phyloP scores from a whole-genome alignment of 805 yeast genomes.

The Clavispora vitiphila region DNA sequence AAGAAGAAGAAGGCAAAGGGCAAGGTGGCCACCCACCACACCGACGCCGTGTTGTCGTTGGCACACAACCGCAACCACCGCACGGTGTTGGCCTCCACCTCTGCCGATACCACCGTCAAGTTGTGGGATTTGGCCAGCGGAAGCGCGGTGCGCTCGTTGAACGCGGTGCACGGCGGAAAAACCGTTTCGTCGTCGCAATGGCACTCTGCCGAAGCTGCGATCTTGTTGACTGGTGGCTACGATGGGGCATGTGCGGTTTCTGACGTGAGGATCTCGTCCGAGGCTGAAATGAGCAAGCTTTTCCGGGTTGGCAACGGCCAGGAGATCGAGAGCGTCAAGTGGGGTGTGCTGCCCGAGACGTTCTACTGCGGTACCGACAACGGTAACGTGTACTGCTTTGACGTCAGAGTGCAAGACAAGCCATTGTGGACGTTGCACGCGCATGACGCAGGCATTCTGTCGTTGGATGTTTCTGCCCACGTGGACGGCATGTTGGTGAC shows the following conservation, averaged over 20 bases:
- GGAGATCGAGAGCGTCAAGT: constrained; percentile 78
- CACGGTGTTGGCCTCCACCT: constrained; percentile 84
- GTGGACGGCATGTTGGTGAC: constrained; percentile 75
- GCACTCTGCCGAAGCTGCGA: constrained; percentile 64
- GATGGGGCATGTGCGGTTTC: constrained; percentile 77
- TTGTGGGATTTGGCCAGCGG: constrained; percentile 86
- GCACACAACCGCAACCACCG: constrained; percentile 78
- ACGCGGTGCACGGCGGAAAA: constrained; percentile 66
- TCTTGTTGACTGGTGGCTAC: constrained; percentile 87
- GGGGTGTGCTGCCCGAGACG: constrained; percentile 52
- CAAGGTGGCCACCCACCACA: constrained; percentile 73
- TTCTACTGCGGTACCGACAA: constrained; percentile 88
- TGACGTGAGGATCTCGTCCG: constrained; percentile 76
- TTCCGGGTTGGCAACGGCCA: constrained; percentile 63
- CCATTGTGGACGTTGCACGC: constrained; percentile 96
- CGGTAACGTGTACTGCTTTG: constrained; percentile 87
- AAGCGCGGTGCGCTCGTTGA: constrained; percentile 72
- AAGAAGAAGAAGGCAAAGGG: constrained; percentile 45
- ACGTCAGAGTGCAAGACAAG: constrained; percentile 60
- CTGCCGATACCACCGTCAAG: constrained; percentile 93
- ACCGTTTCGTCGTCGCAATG: constrained; percentile 83
- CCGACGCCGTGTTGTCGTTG: constrained; percentile 88
- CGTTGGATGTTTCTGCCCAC: constrained; percentile 63
- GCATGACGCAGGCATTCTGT: constrained; percentile 89
- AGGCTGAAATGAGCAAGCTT: constrained; percentile 51